Conservation (phyloP, 345 rosid species). For the Eucalyptus sp. region DNA sequence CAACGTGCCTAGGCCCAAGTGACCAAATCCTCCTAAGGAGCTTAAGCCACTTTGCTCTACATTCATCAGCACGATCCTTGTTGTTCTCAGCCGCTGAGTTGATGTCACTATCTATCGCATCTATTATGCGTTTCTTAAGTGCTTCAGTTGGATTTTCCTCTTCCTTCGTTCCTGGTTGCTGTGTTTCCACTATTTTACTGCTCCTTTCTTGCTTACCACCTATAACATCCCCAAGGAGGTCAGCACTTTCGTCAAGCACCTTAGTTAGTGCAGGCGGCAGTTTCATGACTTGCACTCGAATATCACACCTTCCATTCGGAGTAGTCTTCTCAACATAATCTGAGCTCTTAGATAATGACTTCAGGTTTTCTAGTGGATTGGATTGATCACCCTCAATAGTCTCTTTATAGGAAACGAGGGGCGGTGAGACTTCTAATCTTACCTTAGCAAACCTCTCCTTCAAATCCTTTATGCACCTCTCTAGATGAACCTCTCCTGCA, state of each 20-base stretch:
- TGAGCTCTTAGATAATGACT: conserved; percentile 28
- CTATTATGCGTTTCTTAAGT: conserved; percentile 35
- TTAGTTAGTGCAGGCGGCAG: conserved; percentile 66
- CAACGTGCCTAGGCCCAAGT: conserved; percentile 85
- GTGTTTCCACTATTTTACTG: conserved; percentile 33
- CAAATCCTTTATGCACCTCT: conserved; percentile 85
- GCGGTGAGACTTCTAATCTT: conserved; percentile 72
- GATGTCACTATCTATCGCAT: conserved; percentile 46
- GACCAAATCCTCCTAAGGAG: conserved; percentile 78
- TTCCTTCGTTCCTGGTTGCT: conserved; percentile 10
- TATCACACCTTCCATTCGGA: conserved; percentile 61
- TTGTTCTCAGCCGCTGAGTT: conserved; percentile 31
- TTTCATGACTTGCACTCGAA: conserved; percentile 73
- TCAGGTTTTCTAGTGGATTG: conserved; percentile 54
- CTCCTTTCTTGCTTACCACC: conserved; percentile 48
- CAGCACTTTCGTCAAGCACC: conserved; percentile 75
- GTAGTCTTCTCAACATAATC: conserved; percentile 72
- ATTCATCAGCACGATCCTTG: conserved; percentile 46
- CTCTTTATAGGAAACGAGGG: conserved; percentile 87
- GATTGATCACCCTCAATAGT: conserved; percentile 64
- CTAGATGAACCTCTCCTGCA: conserved; percentile 95
- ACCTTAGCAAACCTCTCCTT: conserved; percentile 90
- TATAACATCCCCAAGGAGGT: conserved; percentile 54
- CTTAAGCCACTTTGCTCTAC: conserved; percentile 57
- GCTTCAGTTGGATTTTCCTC: conserved; percentile 46